Evolutionary conservation across 2,329 filamentous ascomycete species (phyloP), one percentile per base, ranked within the genome.

Genomic region (Hypoxylon sp.): DNA sequence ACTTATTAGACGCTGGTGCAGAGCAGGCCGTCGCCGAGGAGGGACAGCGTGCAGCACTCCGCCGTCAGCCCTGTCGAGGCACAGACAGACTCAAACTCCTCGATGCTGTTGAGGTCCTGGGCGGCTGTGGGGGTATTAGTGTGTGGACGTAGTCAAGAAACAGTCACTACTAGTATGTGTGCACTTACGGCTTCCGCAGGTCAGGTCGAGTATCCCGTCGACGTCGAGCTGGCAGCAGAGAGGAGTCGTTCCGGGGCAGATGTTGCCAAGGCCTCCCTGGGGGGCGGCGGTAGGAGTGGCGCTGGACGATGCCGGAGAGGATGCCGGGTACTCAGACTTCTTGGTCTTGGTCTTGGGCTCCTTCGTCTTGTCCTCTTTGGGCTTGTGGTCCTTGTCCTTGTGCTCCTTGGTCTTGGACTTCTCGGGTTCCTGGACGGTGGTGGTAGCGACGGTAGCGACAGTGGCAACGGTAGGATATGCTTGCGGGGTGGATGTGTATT

Each of bases 141-240:
- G 13, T 3, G 42, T 31, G 33, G 13, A 18, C 3, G n/a, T n/a
- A 45, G 5, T 15, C 9, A 5, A 7, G 10, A 13, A 29, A 21
- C 23, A 20, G 21, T 31, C 11, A 35, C 2, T 4, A 1, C 11
- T 8, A 8, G n/a, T n/a, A n/a, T 4, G 5, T 21, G 6, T 8
- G 18, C 33, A 62, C 61, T 55, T 52, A 64, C 58, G 61, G 48
- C 54, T 58, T 2, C 11, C 24, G 47, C 61, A 64, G 18, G 55
- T 59, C 11, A 64, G 41, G 38, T 59, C 58, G 26, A 64, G 4
- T 37, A 64, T 40, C 5, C 55, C 55, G 9, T 56, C 61, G 1
- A 62, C 20, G 31, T 62, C 61, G 11, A 57, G 37, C 38, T 62
- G 61, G 49, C 58, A 64, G 51, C 61, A 64, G 4, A 63, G 61